Percentiles rank a stretch among this genome's conserved stretches.
Evolutionary conservation across 768 basidiomycete species (phyloP).

Genomic region (Xerocomus spinulosus): DNA sequence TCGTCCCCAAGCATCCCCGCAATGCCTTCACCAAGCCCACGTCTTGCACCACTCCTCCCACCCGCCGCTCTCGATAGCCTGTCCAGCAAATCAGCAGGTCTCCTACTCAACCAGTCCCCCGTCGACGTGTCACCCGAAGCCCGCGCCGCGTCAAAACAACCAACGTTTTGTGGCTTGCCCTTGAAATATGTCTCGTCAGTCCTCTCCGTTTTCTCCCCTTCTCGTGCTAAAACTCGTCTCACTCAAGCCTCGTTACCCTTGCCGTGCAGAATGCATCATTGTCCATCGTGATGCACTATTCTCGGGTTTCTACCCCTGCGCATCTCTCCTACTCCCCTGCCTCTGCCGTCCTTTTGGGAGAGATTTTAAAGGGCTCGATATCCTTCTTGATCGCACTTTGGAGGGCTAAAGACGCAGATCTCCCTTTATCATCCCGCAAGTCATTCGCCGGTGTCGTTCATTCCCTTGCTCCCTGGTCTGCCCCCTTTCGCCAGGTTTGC

Average conservation of each 20-base stretch:
- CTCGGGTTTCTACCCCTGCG: constrained; percentile 80
- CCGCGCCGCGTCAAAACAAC: constrained; percentile 27
- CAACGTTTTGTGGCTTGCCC: constrained; percentile 65
- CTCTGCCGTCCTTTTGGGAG: constrained; percentile 89
- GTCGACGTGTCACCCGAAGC: constrained; percentile 32
- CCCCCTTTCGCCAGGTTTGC: constrained; percentile 53
- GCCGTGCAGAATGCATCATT: constrained; percentile 94
- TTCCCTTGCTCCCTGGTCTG: constrained; percentile 42
- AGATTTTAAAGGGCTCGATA: constrained; percentile 89
- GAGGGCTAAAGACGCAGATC: constrained; percentile 43
- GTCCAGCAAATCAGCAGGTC: constrained; percentile 37
- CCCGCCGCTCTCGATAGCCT: constrained; percentile 40
- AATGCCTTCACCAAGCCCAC: constrained; percentile 31
- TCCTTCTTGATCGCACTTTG: constrained; percentile 82
- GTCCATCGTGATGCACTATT: constrained; percentile 98
- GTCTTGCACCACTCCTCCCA: constrained; percentile 49
- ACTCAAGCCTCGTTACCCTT: constrained; percentile 66
- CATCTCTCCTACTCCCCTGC: constrained; percentile 88
- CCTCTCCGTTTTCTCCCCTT: neutral
- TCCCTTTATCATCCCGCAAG: constrained; percentile 38
- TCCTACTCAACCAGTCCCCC: constrained; percentile 33
- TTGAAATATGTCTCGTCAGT: constrained; percentile 80
- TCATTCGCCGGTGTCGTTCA: constrained; percentile 35
- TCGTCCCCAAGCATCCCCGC: constrained; percentile 31
- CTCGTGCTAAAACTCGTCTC: constrained; percentile 6